Evolutionary conservation across 2,329 filamentous ascomycete species (phyloP).

Genomic region (Chaetomium globosum): DNA sequence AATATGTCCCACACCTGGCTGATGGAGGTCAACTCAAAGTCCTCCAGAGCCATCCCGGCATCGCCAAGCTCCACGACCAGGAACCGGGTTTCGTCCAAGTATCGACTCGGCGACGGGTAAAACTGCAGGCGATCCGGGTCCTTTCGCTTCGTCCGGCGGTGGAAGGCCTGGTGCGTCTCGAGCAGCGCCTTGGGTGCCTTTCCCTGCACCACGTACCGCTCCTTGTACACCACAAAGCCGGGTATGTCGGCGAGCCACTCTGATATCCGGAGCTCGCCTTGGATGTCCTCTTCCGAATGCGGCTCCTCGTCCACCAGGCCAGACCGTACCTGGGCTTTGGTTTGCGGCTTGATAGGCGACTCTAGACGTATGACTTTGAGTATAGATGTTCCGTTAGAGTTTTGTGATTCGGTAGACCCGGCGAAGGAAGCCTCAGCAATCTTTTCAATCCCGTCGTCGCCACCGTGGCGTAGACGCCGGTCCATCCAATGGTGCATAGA

Average conservation of each 20-base stretch:
- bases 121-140: constrained; percentile 62
- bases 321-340: constrained; percentile 57
- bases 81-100: constrained; percentile 60
- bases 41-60: constrained; percentile 62
- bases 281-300: constrained; percentile 56
- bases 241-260: constrained; percentile 66
- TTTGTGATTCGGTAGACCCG: constrained; percentile 65
- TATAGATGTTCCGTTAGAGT: constrained; percentile 62
- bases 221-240: constrained; percentile 68
- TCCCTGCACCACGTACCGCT: constrained; percentile 62
- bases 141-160: constrained; percentile 56
- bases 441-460: constrained; percentile 58
- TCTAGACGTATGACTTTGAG: constrained; percentile 65
- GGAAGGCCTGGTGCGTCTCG: constrained; percentile 63
- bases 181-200: constrained; percentile 57
- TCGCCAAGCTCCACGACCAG: constrained; percentile 66
- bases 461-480: constrained; percentile 55
- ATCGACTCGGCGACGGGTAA: constrained; percentile 64
- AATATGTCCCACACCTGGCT: constrained; percentile 66
- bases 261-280: constrained; percentile 64
- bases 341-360: constrained; percentile 61
- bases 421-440: constrained; percentile 69
- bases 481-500: constrained; percentile 53
- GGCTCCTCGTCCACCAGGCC: constrained; percentile 63
- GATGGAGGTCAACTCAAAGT: constrained; percentile 53